phyloP scores from a whole-genome alignment of 495 filamentous ascomycete genomes.

The Trypethelium eluteriae region DNA sequence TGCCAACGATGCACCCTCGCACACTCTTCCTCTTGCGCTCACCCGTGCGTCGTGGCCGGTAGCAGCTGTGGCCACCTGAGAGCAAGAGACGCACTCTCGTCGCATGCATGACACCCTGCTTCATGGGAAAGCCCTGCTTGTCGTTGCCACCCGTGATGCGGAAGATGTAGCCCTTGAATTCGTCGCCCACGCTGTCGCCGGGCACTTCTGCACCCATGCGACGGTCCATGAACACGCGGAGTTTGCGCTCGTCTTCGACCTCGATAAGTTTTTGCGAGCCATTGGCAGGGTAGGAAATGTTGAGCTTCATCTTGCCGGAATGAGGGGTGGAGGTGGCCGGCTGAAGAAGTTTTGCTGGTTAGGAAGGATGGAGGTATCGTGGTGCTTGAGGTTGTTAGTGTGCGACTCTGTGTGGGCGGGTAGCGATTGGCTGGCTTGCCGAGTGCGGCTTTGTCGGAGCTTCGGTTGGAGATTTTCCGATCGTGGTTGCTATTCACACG shows the following conservation, averaged over 20 bases:
- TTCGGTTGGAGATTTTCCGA: not conserved
- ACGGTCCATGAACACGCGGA: slow-evolving; percentile 78
- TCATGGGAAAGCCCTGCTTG: slow-evolving; percentile 99
- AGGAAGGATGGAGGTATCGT: not conserved
- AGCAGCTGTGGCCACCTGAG: slow-evolving; percentile 89
- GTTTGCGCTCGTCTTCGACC: slow-evolving; percentile 93
- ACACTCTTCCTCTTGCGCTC: slow-evolving; percentile 99
- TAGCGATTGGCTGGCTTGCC: slow-evolving; percentile 4
- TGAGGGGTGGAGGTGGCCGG: not conserved
- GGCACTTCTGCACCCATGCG: slow-evolving; percentile 96
- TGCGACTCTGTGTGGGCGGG: not conserved
- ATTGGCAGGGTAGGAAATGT: slow-evolving; percentile 97
- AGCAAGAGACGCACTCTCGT: slow-evolving; percentile 95
- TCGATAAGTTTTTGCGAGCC: slow-evolving; percentile 98
- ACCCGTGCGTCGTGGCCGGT: slow-evolving; percentile 91
- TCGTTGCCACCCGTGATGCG: slow-evolving; percentile 99
- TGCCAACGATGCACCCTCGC: slow-evolving; percentile 93
- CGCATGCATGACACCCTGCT: slow-evolving; percentile 98
- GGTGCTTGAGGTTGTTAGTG: not conserved
- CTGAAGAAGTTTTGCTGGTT: slow-evolving; percentile 2
- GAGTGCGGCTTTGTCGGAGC: not conserved
- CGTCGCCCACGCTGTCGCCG: slow-evolving; percentile 88
- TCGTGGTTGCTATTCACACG: not conserved
- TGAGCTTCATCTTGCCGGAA: slow-evolving; percentile 72
- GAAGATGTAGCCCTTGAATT: slow-evolving; percentile 98